Percentiles rank a stretch among this genome's conserved stretches.
These are phyloP conservation scores for Aegilops speltoides DNA, from an alignment of 176 grass and related monocot genomes.

Conservation along the genomic window DNA sequence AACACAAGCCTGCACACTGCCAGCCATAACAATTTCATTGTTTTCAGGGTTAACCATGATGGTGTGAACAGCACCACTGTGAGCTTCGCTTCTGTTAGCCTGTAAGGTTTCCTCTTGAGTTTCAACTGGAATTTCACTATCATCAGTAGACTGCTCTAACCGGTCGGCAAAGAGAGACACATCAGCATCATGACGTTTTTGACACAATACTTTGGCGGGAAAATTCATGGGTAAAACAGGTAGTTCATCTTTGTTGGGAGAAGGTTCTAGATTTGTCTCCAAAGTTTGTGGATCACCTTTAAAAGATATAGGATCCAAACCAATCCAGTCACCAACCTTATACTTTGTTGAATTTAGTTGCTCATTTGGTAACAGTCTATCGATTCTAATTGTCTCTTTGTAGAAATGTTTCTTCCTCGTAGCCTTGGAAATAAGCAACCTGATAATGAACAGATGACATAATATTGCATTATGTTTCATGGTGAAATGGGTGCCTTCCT, in stretches of 20 bases:
- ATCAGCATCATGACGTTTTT: slow-evolving; percentile 9
- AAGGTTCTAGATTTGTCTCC: slow-evolving; percentile 41
- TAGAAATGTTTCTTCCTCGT: slow-evolving; percentile 90
- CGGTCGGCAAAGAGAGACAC: slow-evolving; percentile 14
- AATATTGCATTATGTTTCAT: neutral
- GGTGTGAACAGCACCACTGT: neutral
- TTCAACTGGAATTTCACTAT: slow-evolving; percentile 23
- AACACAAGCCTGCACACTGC: neutral
- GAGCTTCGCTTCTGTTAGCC: slow-evolving; percentile 18
- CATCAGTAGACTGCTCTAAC: slow-evolving; percentile 17
- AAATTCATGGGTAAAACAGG: slow-evolving; percentile 35
- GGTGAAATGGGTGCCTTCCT: neutral
- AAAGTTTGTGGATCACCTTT: slow-evolving; percentile 53
- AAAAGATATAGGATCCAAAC: slow-evolving; percentile 56
- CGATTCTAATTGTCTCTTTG: slow-evolving; percentile 77
- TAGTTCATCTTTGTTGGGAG: slow-evolving; percentile 19
- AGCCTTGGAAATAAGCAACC: slow-evolving; percentile 58
- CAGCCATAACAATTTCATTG: slow-evolving; percentile 16
- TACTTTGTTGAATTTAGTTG: slow-evolving; percentile 29
- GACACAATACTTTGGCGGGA: slow-evolving; percentile 14
- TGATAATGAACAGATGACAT: slow-evolving; percentile 28
- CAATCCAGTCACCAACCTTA: slow-evolving; percentile 60
- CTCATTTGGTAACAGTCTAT: slow-evolving; percentile 60
- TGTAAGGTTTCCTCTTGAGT: neutral
- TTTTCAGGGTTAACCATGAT: neutral